phyloP scores from a whole-genome alignment of 2,329 filamentous ascomycete genomes.

The Pseudopithomyces maydicus region DNA sequence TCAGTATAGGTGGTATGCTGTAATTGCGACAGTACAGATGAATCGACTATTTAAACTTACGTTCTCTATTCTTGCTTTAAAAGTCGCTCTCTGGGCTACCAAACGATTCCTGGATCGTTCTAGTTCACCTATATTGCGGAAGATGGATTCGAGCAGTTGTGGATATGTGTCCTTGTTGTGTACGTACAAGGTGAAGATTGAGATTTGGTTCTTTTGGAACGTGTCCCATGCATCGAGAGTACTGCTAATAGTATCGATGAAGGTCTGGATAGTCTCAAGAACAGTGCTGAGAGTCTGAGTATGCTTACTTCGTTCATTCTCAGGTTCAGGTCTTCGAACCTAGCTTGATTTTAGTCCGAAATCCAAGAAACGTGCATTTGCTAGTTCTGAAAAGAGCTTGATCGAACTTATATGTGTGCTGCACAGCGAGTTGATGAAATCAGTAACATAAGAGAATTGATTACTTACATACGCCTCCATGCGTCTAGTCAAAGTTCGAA shows the following conservation, averaged over 20 bases:
- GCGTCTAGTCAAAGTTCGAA: constrained; percentile 20
- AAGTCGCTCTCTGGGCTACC: constrained; percentile 13
- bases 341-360: background rate
- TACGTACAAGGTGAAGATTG: constrained; percentile 13
- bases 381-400: background rate
- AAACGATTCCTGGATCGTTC: constrained; percentile 14
- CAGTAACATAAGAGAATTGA: background rate
- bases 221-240: constrained; percentile 19
- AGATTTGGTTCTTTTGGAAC: constrained; percentile 14
- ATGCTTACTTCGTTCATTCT: constrained; percentile 13
- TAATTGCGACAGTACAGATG: too few relatives aligned
- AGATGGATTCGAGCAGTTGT: constrained; percentile 13
- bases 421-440: background rate
- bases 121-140: constrained; percentile 15
- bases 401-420: background rate
- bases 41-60: constrained; percentile 11
- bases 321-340: constrained; percentile 5
- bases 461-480: constrained; percentile 25
- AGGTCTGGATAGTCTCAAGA: constrained; percentile 22
- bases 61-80: constrained; percentile 16
- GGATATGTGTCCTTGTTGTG: constrained; percentile 16
- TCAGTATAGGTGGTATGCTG: too few relatives aligned
- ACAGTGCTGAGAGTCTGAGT: constrained; percentile 20
- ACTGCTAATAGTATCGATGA: constrained; percentile 14
- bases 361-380: background rate